These are phyloP conservation scores for Cyphellophora attinorum DNA, from an alignment of 2,329 filamentous ascomycete species.

Conservation along the genomic window DNA sequence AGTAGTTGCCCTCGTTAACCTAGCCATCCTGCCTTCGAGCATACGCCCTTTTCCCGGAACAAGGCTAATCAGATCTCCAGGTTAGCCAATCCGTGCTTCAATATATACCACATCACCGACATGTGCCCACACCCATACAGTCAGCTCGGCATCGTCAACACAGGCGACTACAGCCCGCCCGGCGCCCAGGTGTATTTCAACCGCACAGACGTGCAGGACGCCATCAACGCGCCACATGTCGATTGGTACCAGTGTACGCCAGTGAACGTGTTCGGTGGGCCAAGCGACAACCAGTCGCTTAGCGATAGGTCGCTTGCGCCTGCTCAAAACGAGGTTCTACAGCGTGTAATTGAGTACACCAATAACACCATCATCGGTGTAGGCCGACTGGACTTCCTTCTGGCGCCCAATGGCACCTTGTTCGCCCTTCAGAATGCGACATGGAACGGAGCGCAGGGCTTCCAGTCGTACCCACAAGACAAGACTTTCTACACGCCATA, in stretches of 20 bases:
- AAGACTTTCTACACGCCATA: conserved; percentile 33
- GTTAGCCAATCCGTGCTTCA: conserved; percentile 78
- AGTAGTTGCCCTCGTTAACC: too few species aligned
- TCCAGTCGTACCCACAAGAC: conserved; percentile 30
- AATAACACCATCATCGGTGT: conserved; percentile 42
- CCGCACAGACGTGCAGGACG: conserved; percentile 39
- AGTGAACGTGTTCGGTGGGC: conserved; percentile 32
- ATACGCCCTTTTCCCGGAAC: too few species aligned
- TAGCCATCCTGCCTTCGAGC: too few species aligned
- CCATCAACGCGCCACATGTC: conserved; percentile 37
- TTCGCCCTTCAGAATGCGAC: conserved; percentile 45
- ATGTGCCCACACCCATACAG: conserved; percentile 66
- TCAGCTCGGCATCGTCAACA: conserved; percentile 49
- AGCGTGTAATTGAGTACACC: conserved; percentile 40
- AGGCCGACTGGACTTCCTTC: conserved; percentile 39
- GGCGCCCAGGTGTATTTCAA: conserved; percentile 39
- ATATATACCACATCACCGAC: conserved; percentile 62
- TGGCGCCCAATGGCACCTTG: conserved; percentile 41
- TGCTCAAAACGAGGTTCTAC: conserved; percentile 43
- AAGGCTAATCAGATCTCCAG: too few species aligned
- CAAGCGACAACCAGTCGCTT: conserved; percentile 12
- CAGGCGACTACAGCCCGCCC: conserved; percentile 26
- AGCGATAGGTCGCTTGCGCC: conserved; percentile 44
- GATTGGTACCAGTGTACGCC: conserved; percentile 33
- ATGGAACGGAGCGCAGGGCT: conserved; percentile 39